Percentiles rank a stretch among this genome's conserved stretches.
These are phyloP conservation scores for Lactifluus pinguis DNA, from an alignment of 768 basidiomycete genomes.

Conservation along the genomic window DNA sequence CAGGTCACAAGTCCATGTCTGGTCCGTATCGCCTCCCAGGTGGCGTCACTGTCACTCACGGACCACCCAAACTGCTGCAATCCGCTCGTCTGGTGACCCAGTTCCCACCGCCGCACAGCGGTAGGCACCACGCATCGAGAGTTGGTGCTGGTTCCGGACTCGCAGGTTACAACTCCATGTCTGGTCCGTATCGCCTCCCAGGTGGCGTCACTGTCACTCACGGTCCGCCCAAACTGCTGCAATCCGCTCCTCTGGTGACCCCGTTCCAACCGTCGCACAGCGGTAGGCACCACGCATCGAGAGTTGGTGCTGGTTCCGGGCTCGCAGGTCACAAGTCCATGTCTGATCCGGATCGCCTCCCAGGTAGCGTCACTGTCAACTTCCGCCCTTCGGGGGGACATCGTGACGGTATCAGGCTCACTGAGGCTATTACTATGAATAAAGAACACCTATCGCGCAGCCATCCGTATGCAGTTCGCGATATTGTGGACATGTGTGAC, in stretches of 20 bases:
- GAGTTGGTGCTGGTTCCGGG: slow-evolving; percentile 7
- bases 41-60: too few relatives aligned
- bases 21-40: too few relatives aligned
- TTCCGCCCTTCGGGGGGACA: slow-evolving; percentile 15
- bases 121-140: slow-evolving; percentile 15
- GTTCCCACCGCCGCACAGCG: slow-evolving; percentile 5
- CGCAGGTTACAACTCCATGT: neutral
- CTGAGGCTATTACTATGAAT: slow-evolving; percentile 4
- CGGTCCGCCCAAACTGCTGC: slow-evolving; percentile 5
- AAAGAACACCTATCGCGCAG: slow-evolving; percentile 10
- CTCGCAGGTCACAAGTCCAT: neutral
- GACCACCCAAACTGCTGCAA: too few relatives aligned
- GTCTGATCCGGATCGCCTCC: neutral
- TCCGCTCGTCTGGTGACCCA: slow-evolving; percentile 13
- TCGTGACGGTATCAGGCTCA: slow-evolving; percentile 11
- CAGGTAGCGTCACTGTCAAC: slow-evolving; percentile 4
- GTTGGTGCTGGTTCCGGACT: slow-evolving; percentile 6
- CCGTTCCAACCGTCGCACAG: slow-evolving; percentile 9
- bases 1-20: too few relatives aligned
- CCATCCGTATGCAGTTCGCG: slow-evolving; percentile 4
- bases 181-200: neutral
- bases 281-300: slow-evolving; percentile 14
- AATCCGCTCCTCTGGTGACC: slow-evolving; percentile 9
- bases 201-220: too few relatives aligned
- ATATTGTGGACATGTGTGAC: slow-evolving; percentile 7